phyloP scores from a whole-genome alignment of 306 rosid species.

The Vigna nakashimae region DNA sequence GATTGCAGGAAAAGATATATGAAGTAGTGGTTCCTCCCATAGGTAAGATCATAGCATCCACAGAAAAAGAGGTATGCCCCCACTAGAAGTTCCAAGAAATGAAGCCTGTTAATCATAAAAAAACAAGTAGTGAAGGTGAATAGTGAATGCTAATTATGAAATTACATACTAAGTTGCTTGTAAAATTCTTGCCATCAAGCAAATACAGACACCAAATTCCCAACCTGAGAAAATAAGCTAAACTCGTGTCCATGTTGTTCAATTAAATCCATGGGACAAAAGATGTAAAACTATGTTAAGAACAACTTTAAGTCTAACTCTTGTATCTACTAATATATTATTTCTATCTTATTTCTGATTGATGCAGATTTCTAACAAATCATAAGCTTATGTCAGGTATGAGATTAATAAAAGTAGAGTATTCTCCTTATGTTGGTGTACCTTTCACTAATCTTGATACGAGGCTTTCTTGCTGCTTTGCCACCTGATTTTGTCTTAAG shows the following conservation, averaged over 20 bases:
- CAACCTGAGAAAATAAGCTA: background rate
- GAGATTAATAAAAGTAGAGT: background rate
- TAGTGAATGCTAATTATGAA: conserved; percentile 1
- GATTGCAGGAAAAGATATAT: conserved; percentile 87
- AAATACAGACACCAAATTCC: background rate
- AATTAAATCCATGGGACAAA: background rate
- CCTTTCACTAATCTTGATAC: conserved; percentile 70
- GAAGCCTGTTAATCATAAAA: conserved; percentile 60
- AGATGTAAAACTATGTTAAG: too few relatives aligned
- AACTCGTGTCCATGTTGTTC: background rate
- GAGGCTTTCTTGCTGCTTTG: conserved; percentile 67
- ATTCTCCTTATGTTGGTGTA: background rate
- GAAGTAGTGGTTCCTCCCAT: conserved; percentile 79
- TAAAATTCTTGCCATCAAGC: background rate
- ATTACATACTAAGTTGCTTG: conserved; percentile 4
- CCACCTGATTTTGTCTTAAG: conserved; percentile 68
- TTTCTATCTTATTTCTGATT: too few relatives aligned
- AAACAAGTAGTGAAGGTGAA: conserved; percentile 37
- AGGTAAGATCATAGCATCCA: conserved; percentile 78
- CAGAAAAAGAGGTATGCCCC: conserved; percentile 83
- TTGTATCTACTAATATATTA: too few relatives aligned
- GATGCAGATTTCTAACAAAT: too few relatives aligned
- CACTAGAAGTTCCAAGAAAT: conserved; percentile 72
- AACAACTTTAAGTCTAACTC: too few relatives aligned
- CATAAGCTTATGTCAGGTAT: too few relatives aligned